Evolutionary conservation across 768 basidiomycete genomes (phyloP).

Genomic region (Russula abietina): DNA sequence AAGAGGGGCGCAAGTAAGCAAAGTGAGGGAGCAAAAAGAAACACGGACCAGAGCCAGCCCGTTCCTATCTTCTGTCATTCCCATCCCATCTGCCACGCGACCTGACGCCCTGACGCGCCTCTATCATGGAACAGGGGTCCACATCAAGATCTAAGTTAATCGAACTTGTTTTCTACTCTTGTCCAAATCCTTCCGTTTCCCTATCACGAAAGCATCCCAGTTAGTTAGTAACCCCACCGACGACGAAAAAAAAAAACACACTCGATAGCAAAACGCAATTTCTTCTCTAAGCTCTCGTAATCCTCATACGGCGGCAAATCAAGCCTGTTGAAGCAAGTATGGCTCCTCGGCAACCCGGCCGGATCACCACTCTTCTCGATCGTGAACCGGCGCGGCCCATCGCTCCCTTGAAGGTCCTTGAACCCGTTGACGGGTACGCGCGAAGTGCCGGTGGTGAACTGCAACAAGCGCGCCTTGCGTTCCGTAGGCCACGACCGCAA

Average conservation of each 20-base stretch:
- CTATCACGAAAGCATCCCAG: constrained; percentile 32
- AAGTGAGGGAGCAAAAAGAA: not conserved
- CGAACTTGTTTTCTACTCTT: constrained; percentile 22
- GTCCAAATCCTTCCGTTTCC: constrained; percentile 72
- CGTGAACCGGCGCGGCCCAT: constrained; percentile 88
- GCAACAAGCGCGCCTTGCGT: constrained; percentile 77
- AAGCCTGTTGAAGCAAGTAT: constrained; percentile 89
- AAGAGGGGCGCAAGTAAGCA: not conserved
- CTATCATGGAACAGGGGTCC: not conserved
- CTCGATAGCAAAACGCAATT: constrained; percentile 81
- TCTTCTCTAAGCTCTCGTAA: constrained; percentile 81
- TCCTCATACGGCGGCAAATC: constrained; percentile 88
- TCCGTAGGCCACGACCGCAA: constrained; percentile 87
- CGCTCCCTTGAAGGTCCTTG: constrained; percentile 90
- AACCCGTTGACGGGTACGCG: constrained; percentile 88
- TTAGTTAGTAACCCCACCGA: constrained; percentile 5
- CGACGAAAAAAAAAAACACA: constrained; percentile 34
- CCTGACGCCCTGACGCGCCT: not conserved
- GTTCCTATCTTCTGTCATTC: not conserved
- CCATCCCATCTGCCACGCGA: not conserved
- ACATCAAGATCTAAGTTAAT: constrained; percentile 1
- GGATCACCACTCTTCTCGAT: constrained; percentile 94
- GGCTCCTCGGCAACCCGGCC: constrained; percentile 78
- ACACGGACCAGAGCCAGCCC: constrained; percentile 11
- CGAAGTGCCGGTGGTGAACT: constrained; percentile 87